Conservation (phyloP, 768 basidiomycete genomes). For the Porpolomopsis calyptriformis region DNA sequence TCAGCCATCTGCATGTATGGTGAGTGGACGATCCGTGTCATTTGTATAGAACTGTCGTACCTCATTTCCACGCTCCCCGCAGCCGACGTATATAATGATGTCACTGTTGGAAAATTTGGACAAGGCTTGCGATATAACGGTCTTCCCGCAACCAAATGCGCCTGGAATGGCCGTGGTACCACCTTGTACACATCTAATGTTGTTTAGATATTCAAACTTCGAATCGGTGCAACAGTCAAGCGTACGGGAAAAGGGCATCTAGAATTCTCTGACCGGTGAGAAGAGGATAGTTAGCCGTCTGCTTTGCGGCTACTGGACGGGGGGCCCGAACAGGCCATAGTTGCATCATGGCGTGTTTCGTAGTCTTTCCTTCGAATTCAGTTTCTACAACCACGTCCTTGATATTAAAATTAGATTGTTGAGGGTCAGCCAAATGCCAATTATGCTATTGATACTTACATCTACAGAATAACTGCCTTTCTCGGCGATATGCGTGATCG, state of each 20-base stretch:
- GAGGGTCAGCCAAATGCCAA: not conserved
- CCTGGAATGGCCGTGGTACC: constrained; percentile 97
- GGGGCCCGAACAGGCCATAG: constrained; percentile 98
- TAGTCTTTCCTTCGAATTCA: constrained; percentile 91
- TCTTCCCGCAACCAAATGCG: constrained; percentile 98
- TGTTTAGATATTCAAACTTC: constrained; percentile 1
- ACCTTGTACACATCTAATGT: constrained; percentile 81
- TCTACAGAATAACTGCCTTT: constrained; percentile 89
- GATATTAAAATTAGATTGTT: constrained; percentile 2
- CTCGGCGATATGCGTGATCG: constrained; percentile 86
- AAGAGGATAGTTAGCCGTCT: constrained; percentile 84
- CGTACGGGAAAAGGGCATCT: constrained; percentile 92
- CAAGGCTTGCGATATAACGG: constrained; percentile 95
- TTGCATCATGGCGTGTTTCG: constrained; percentile 94
- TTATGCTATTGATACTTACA: constrained; percentile 35
- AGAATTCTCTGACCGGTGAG: constrained; percentile 95
- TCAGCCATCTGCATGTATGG: constrained; percentile 68
- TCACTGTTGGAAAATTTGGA: constrained; percentile 99
- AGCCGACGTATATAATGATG: constrained; percentile 98
- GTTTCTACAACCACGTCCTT: constrained; percentile 95
- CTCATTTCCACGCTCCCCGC: constrained; percentile 98
- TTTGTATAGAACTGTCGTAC: constrained; percentile 22
- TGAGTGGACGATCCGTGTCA: not conserved
- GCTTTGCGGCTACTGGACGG: constrained; percentile 90
- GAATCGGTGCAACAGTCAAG: constrained; percentile 9